A percentile compares a stretch with the other conserved stretches of the same genome.
Evolutionary conservation across 345 rosid genomes (phyloP).

Genomic region (Theobroma cacao): DNA sequence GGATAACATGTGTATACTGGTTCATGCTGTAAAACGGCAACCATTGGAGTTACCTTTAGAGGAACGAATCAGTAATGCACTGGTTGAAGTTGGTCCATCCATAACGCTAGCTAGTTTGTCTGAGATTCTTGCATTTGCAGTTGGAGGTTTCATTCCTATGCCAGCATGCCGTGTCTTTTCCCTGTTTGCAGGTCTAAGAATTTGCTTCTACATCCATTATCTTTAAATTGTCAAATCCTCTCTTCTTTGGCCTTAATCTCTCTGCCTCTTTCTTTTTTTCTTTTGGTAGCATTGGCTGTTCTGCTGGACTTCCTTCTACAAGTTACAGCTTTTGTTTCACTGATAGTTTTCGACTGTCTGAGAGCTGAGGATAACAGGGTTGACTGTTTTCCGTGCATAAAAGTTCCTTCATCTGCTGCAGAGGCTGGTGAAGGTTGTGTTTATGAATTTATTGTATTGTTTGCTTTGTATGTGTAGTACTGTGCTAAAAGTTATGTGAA

Average conservation of each 20-base stretch:
- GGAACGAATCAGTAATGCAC: conserved; percentile 86
- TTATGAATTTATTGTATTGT: not conserved
- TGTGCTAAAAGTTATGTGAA: not conserved
- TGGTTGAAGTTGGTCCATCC: conserved; percentile 97
- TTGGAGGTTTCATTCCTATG: conserved; percentile 93
- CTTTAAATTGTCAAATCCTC: not conserved
- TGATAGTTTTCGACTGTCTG: conserved; percentile 82
- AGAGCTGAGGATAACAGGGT: conserved; percentile 73
- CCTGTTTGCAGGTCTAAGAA: conserved; percentile 80
- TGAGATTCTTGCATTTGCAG: conserved; percentile 94
- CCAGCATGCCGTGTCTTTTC: conserved; percentile 98
- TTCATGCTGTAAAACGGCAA: conserved; percentile 94
- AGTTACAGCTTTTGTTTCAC: conserved; percentile 95
- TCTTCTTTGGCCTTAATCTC: not conserved
- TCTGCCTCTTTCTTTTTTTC: not conserved
- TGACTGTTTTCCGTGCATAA: conserved; percentile 91
- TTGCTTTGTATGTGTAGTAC: not conserved
- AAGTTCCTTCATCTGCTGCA: conserved; percentile 44
- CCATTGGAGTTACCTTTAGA: conserved; percentile 65
- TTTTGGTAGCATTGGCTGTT: conserved; percentile 80
- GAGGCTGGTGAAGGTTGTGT: conserved; percentile 64
- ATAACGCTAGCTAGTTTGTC: conserved; percentile 96
- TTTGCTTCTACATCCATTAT: not conserved
- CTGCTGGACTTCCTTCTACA: conserved; percentile 93
- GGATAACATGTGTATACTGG: conserved; percentile 98